Percentiles rank a stretch among this genome's conserved stretches.
phyloP scores from a whole-genome alignment of 306 rosid genomes.

The Benincasa hispida region DNA sequence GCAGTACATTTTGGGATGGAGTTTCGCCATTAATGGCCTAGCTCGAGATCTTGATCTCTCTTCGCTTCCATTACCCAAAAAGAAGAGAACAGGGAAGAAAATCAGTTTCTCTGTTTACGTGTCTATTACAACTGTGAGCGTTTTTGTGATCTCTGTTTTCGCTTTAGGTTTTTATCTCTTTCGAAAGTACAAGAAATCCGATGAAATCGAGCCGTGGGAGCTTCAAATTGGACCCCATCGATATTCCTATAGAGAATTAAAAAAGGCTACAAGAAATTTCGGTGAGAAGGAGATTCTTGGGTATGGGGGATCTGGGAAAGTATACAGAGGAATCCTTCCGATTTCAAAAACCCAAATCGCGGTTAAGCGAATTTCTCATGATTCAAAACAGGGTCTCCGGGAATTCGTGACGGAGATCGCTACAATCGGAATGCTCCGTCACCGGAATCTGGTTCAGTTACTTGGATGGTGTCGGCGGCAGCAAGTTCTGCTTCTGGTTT shows the following conservation, averaged over 20 bases:
- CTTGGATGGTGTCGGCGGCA: constrained; percentile 11
- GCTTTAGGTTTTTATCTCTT: not conserved
- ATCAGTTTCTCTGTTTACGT: not conserved
- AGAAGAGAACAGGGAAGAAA: not conserved
- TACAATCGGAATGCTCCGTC: constrained; percentile 4
- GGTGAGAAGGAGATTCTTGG: constrained; percentile 9
- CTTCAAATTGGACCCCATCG: constrained; percentile 7
- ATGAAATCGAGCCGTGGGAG: constrained; percentile 11
- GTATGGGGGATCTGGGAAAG: constrained; percentile 14
- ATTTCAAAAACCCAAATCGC: constrained; percentile 6
- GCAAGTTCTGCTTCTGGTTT: constrained; percentile 5
- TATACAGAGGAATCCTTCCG: constrained; percentile 9
- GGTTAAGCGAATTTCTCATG: constrained; percentile 8
- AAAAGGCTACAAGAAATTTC: constrained; percentile 10
- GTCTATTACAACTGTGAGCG: not conserved
- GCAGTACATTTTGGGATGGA: constrained; percentile 8
- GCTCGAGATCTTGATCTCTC: constrained; percentile 4
- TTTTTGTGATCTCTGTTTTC: not conserved
- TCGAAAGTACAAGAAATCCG: not conserved
- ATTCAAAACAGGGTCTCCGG: constrained; percentile 12
- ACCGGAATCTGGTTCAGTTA: constrained; percentile 12
- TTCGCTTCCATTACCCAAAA: not conserved
- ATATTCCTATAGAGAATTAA: constrained; percentile 5
- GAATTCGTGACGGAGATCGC: constrained; percentile 13
- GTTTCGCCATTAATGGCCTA: constrained; percentile 10